Percentiles rank a stretch among this genome's conserved stretches.
phyloP scores from a whole-genome alignment of 2,329 filamentous ascomycete species.

The Neofusicoccum kwambonambiense region DNA sequence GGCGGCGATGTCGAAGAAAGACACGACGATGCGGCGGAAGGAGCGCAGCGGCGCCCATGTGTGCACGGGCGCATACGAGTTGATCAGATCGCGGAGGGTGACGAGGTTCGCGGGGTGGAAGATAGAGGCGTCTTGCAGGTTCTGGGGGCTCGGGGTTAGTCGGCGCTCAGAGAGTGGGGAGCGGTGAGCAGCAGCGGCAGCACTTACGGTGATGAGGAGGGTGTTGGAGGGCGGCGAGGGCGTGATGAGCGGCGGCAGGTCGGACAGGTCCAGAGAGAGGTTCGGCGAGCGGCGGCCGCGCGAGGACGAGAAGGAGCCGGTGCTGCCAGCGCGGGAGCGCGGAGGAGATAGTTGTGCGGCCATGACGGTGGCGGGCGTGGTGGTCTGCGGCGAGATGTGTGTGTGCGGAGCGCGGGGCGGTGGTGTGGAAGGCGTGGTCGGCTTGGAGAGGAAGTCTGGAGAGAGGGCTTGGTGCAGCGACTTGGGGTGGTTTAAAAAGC shows the following conservation, averaged over 20 bases:
- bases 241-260: conserved; percentile 65
- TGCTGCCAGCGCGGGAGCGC: conserved; percentile 14
- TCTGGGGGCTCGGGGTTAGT: conserved; percentile 39
- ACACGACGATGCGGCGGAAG: conserved; percentile 77
- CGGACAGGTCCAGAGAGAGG: conserved; percentile 72
- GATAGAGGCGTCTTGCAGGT: conserved; percentile 69
- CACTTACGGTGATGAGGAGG: conserved; percentile 67
- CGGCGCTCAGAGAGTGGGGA: not conserved
- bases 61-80: conserved; percentile 68
- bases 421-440: not conserved
- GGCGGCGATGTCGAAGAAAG: conserved; percentile 69
- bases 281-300: conserved; percentile 38
- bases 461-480: not conserved
- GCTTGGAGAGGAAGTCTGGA: not conserved
- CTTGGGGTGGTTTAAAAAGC: not conserved
- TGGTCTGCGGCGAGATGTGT: not conserved
- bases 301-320: conserved; percentile 28
- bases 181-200: not conserved
- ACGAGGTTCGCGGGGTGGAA: conserved; percentile 73
- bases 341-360: conserved; percentile 10
- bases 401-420: not conserved
- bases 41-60: conserved; percentile 79
- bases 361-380: conserved; percentile 26
- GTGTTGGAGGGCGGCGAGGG: conserved; percentile 81
- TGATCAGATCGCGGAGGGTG: conserved; percentile 69